phyloP scores from a whole-genome alignment of 768 basidiomycete genomes.

The Suillus hirtellus region DNA sequence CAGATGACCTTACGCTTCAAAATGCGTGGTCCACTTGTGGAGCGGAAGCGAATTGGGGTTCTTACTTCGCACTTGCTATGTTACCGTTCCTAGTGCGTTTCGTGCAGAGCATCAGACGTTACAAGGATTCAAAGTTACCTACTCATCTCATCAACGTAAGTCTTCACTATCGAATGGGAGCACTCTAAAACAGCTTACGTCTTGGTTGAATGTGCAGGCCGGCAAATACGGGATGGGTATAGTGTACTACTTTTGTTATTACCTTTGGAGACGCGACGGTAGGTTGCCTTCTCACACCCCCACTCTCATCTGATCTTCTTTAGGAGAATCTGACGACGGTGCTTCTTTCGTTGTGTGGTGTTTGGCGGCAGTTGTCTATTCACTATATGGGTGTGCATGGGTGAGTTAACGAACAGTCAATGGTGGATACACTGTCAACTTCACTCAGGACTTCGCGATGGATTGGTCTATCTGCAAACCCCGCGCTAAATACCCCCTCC shows the following conservation, averaged over 20 bases:
- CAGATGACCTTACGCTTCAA: conserved; percentile 38
- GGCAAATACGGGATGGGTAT: conserved; percentile 82
- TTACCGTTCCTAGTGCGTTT: conserved; percentile 78
- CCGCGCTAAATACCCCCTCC: conserved; percentile 53
- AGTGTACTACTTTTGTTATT: conserved; percentile 66
- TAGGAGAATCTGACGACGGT: conserved; percentile 39
- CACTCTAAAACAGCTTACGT: background rate
- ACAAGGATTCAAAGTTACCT: conserved; percentile 65
- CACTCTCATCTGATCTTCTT: background rate
- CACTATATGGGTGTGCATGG: conserved; percentile 78
- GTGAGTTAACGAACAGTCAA: conserved; percentile 41
- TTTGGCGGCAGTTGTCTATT: conserved; percentile 59
- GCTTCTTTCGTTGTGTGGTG: conserved; percentile 68
- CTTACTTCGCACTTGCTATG: conserved; percentile 55
- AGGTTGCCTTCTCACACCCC: conserved; percentile 7
- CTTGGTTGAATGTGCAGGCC: conserved; percentile 47
- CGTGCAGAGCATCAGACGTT: conserved; percentile 87
- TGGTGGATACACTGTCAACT: background rate
- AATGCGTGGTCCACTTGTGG: conserved; percentile 46
- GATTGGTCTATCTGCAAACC: conserved; percentile 86
- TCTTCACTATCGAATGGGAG: conserved; percentile 16
- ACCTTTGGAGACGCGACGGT: conserved; percentile 75
- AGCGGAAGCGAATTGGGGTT: conserved; percentile 54
- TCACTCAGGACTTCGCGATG: conserved; percentile 73
- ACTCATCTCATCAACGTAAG: conserved; percentile 89